These are phyloP conservation scores for Gymnopus androsaceus DNA, from an alignment of 1,284 basidiomycete genomes.

Conservation along the genomic window DNA sequence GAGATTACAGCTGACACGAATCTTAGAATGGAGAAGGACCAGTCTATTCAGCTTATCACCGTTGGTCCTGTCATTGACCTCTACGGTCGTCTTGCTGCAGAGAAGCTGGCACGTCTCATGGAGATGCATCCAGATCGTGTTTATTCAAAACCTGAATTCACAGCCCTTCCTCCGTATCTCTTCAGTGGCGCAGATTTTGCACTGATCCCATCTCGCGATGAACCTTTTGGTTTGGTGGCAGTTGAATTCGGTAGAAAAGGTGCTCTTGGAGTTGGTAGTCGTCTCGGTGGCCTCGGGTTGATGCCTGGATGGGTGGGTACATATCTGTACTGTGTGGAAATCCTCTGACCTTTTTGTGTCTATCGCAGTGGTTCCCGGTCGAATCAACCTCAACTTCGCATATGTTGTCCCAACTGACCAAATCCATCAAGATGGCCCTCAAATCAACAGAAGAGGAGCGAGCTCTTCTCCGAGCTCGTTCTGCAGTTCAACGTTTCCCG, in stretches of 20 bases:
- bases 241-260: constrained; percentile 95
- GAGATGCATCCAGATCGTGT: constrained; percentile 92
- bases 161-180: constrained; percentile 85
- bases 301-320: constrained; percentile 92
- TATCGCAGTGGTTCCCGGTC: constrained; percentile 86
- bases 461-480: constrained; percentile 88
- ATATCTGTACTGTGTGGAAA: not conserved
- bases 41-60: constrained; percentile 82
- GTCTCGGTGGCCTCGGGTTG: constrained; percentile 89
- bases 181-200: constrained; percentile 95
- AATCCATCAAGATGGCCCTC: constrained; percentile 90
- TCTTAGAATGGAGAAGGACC: constrained; percentile 76
- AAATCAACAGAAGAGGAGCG: constrained; percentile 89
- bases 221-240: constrained; percentile 92
- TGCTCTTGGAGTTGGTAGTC: constrained; percentile 90
- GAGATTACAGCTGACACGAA: constrained; percentile 15
- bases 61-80: constrained; percentile 93
- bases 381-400: constrained; percentile 88
- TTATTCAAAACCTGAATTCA: constrained; percentile 92
- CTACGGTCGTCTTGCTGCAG: constrained; percentile 91
- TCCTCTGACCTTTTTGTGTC: not conserved
- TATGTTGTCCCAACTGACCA: constrained; percentile 90
- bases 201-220: constrained; percentile 90
- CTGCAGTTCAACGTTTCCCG: constrained; percentile 92
- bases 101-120: constrained; percentile 91